phyloP scores from a whole-genome alignment of 1,284 basidiomycete genomes.

The Cystobasidium sp. region DNA sequence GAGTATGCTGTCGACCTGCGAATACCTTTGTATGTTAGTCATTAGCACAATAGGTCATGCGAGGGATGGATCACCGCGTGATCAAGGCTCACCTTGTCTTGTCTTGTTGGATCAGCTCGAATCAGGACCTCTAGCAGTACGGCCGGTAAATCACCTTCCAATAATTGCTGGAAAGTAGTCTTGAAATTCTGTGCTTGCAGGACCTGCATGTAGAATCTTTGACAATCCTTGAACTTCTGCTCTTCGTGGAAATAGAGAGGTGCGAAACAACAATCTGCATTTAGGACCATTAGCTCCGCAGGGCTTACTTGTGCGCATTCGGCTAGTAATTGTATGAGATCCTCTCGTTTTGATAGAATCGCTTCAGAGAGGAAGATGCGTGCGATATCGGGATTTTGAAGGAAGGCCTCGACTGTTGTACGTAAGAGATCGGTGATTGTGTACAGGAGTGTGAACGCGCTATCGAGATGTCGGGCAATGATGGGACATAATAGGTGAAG shows the following conservation, averaged over 20 bases:
- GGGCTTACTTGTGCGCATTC: slow-evolving; percentile 7
- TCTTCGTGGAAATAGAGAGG: slow-evolving; percentile 27
- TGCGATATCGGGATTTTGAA: slow-evolving; percentile 28
- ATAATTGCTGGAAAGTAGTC: slow-evolving; percentile 22
- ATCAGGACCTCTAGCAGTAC: slow-evolving; percentile 39
- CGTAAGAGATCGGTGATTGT: slow-evolving; percentile 19
- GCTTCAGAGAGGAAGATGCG: slow-evolving; percentile 25
- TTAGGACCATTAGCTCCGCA: slow-evolving; percentile 30
- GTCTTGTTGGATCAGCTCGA: neutral
- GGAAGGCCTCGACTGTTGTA: slow-evolving; percentile 27
- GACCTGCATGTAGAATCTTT: slow-evolving; percentile 18
- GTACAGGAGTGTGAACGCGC: slow-evolving; percentile 18
- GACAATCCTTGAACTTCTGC: slow-evolving; percentile 31
- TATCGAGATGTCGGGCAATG: slow-evolving; percentile 24
- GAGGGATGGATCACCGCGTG: neutral
- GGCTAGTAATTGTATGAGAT: slow-evolving; percentile 29
- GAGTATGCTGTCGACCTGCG: slow-evolving; percentile 29
- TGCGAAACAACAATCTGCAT: slow-evolving; percentile 42
- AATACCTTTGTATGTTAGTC: neutral
- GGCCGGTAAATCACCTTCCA: slow-evolving; percentile 29
- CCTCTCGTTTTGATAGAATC: neutral
- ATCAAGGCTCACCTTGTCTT: neutral
- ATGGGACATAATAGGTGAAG: slow-evolving; percentile 31
- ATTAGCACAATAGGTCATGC: neutral
- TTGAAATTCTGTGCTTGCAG: slow-evolving; percentile 7